Percentiles rank a stretch among this genome's conserved stretches.
phyloP scores from a whole-genome alignment of 2,329 filamentous ascomycete species.

The Beauveria sp. region DNA sequence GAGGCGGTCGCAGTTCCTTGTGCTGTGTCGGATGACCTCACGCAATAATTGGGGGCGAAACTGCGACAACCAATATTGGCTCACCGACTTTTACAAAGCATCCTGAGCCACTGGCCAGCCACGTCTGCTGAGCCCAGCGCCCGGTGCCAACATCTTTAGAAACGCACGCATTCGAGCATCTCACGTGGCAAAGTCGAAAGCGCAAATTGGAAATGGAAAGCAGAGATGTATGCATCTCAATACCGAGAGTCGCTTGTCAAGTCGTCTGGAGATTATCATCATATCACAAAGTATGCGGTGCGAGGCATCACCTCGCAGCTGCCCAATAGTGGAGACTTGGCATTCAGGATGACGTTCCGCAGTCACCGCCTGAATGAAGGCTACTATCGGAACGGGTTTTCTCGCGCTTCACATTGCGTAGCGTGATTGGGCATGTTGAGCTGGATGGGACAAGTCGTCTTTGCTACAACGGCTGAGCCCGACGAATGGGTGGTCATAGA shows the following conservation, averaged over 20 bases:
- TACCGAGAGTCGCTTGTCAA: background rate
- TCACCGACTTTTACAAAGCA: conserved; percentile 7
- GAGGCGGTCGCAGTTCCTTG: too few species aligned
- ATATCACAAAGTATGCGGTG: background rate
- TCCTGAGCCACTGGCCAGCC: background rate
- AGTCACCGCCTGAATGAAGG: conserved; percentile 1
- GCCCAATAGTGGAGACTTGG: conserved; percentile 8
- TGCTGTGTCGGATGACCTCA: background rate
- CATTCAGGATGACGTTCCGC: background rate
- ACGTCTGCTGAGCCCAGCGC: background rate
- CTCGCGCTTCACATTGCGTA: background rate
- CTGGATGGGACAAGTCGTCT: background rate
- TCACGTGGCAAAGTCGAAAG: background rate
- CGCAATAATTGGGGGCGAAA: background rate
- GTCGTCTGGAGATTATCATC: background rate
- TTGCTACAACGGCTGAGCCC: background rate
- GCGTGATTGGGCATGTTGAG: background rate
- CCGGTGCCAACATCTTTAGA: background rate
- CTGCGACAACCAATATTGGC: background rate
- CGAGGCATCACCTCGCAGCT: conserved; percentile 1
- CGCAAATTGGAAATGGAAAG: background rate
- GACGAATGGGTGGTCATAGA: background rate
- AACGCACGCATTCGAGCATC: background rate
- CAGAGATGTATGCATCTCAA: too few species aligned
- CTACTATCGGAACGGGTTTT: background rate